Evolutionary conservation across 2,329 filamentous ascomycete genomes (phyloP), one percentile per base, ranked within the genome.

Genomic region (Cercospora zeina): DNA sequence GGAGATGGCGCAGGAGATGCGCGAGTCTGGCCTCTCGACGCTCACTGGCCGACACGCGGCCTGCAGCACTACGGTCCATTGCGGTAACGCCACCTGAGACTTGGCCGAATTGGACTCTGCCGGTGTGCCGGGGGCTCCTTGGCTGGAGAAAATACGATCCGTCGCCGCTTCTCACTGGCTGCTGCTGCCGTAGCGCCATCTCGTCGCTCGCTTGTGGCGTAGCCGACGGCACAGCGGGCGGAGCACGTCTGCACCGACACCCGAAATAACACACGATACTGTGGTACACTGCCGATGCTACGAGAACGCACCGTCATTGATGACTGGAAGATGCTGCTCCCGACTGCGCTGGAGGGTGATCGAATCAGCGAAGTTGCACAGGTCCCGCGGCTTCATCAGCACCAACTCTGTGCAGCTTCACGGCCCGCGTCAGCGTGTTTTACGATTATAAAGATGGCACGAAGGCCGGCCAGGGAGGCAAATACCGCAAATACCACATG

Each of bases 231-330:
- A 42, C 24, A 27, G 24, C 24, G 24, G 24, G 24, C 24, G 24
- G 55, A 50, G n/a, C 55, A 33, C 55, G 55, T 19, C 45, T 58
- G 27, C 34, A 21, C 55, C 36, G 54, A 58, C 54, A 27, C 34
- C 54, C 54, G 55, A 42, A 36, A 34, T 31, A n/a, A n/a, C n/a
- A n/a, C n/a, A n/a, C n/a, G n/a, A 34, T 30, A 47, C 42, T 14
- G 21, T 49, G 11, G 11, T n/a, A 11, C 37, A 42, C 39, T 45
- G 19, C 19, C 4, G 19, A 45, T 45, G 39, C 21, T 16, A 19
- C 37, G 37, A 42, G n/a, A n/a, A n/a, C n/a, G n/a, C n/a, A n/a
- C n/a, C n/a, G n/a, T n/a, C n/a, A n/a, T n/a, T 27, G 24, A 27
- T 27, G 24, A 27, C 24, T 3, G 8, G 13, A 24, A 24, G 11